Evolutionary conservation across 139 green algal genomes (phyloP).

Genomic region (Bryopsis sp.): DNA sequence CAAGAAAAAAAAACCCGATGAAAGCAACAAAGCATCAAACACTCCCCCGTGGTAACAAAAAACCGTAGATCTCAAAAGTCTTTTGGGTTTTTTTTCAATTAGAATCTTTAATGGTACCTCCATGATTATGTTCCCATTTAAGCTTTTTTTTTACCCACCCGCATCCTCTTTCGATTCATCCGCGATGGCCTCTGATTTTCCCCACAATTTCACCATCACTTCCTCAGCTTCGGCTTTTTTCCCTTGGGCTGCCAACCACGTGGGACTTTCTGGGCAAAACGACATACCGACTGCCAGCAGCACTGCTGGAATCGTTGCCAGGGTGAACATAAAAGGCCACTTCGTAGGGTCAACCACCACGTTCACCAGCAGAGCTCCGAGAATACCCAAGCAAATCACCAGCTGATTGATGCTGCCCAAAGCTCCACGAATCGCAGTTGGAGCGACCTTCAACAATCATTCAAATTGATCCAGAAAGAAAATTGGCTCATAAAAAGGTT

Average conservation of each 20-base stretch:
- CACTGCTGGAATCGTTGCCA: conserved; percentile 56
- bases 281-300: conserved; percentile 73
- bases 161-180: too few relatives aligned
- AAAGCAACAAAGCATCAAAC: too few relatives aligned
- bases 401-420: conserved; percentile 94
- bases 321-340: conserved; percentile 83
- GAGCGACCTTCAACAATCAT: conserved; percentile 54
- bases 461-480: too few relatives aligned
- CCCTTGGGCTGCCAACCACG: conserved; percentile 58
- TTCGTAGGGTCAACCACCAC: conserved; percentile 49
- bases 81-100: too few relatives aligned
- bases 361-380: conserved; percentile 80
- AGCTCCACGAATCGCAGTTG: conserved; percentile 64
- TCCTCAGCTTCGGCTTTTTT: conserved; percentile 39
- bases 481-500: too few relatives aligned
- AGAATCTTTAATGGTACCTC: too few relatives aligned
- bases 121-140: too few relatives aligned
- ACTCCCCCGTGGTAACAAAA: too few relatives aligned
- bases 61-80: too few relatives aligned
- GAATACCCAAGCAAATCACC: conserved; percentile 90
- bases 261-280: conserved; percentile 67
- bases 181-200: conserved; percentile 7
- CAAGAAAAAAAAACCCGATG: too few relatives aligned
- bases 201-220: conserved; percentile 54
- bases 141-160: too few relatives aligned